Base-by-base conservation (phyloP, 2,329 filamentous ascomycete species). In the Monosporascus cannonballus region DNA sequence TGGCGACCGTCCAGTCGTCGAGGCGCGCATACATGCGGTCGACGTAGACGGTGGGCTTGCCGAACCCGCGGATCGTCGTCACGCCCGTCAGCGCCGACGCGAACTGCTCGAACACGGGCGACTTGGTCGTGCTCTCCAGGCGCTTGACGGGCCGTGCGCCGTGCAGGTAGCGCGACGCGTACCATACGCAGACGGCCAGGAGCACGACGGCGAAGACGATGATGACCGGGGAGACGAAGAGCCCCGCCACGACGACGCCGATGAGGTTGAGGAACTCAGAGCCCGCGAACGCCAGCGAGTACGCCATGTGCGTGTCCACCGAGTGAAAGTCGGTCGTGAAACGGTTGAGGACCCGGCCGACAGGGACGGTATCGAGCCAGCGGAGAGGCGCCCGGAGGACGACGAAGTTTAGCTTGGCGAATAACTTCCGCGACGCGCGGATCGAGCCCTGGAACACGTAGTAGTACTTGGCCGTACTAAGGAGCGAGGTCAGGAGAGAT, bases 21-120 rank as follows among this genome's bases (percentile, higher is more conserved):
- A 93, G 80, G 59, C 80, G 80, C 47, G 68, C 66, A 64, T 86
- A 85, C 85, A 93, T 91, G 51, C 82, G 78, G 11, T 84, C 75
- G 46, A 88, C 73, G 58, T 90, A 93, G 1, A 77, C 76, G 20
- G 82, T 75, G 0, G 76, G 73, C 71, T 89, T 90, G 57, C 83
- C 83, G 59, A 89, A 93, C 0, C 86, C 86, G 14, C 89, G 82
- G 50, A 94, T 89, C 0, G 89, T 92, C 1, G 82, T 76, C 18
- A 94, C 81, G 5, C 89, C 89, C 0, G 81, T 79, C 9, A 93
- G 77, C 0, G 86, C 82, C 1, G 86, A 84, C 11, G 85, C 85
- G 61, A 93, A 92, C 56, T 89, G 84, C 66, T 93, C 89, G 60
- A 90, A 92, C 1, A 93, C 83, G 0, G 89, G 89, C 0, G 85